Conservation (phyloP, 2,329 filamentous ascomycete genomes). For the Penicillium paneum region DNA sequence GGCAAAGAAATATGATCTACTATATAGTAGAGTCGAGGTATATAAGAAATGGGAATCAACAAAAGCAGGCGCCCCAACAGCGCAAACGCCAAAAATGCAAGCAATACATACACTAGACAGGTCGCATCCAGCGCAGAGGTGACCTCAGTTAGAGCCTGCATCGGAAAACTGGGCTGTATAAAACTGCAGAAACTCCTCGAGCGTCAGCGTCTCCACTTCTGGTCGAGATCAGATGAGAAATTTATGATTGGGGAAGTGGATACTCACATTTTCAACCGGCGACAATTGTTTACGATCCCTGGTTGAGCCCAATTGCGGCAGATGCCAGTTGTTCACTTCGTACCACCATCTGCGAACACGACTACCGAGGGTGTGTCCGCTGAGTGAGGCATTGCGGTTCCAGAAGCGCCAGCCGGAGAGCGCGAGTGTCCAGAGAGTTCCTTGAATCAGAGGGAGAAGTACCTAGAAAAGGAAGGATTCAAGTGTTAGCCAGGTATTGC, state of each 20-base stretch:
- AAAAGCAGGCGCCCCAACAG: slow-evolving; percentile 7
- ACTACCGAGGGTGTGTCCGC: slow-evolving; percentile 73
- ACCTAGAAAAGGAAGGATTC: slow-evolving; percentile 53
- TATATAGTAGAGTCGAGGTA: background rate
- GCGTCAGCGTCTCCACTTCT: slow-evolving; percentile 25
- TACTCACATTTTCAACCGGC: slow-evolving; percentile 46
- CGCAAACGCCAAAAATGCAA: slow-evolving; percentile 23
- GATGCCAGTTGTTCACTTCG: slow-evolving; percentile 82
- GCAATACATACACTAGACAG: slow-evolving; percentile 1
- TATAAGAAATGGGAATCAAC: slow-evolving; percentile 7
- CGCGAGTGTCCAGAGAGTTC: slow-evolving; percentile 80
- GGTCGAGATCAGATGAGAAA: background rate
- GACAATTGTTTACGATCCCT: slow-evolving; percentile 34
- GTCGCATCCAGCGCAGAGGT: slow-evolving; percentile 1
- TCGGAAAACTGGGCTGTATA: slow-evolving; percentile 37
- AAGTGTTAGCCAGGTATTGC: slow-evolving; percentile 2
- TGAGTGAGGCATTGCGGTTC: slow-evolving; percentile 75
- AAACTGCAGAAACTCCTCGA: slow-evolving; percentile 37
- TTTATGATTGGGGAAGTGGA: background rate
- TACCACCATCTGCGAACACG: slow-evolving; percentile 90
- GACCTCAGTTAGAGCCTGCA: slow-evolving; percentile 29
- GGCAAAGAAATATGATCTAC: background rate
- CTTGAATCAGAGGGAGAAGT: slow-evolving; percentile 81
- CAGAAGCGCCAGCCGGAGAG: slow-evolving; percentile 86
- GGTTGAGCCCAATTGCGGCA: slow-evolving; percentile 50